Conservation (phyloP, 1,139 yeast genomes). For the Eremothecium cymbalariae region DNA sequence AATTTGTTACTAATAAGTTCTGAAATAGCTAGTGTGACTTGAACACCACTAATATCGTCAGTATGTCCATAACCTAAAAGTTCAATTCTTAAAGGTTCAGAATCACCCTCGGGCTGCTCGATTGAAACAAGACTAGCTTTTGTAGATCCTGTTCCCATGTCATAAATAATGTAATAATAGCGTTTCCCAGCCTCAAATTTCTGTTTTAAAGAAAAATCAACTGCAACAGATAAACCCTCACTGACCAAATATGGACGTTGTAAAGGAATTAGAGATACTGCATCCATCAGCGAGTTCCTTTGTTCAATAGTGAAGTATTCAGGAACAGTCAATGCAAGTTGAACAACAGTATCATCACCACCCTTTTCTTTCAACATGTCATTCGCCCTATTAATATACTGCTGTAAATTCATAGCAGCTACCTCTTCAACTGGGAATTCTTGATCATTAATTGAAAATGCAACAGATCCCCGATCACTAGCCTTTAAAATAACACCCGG, state of each 20-base stretch:
- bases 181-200: conserved; percentile 36
- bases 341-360: conserved; percentile 53
- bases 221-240: conserved; percentile 86
- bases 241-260: conserved; percentile 64
- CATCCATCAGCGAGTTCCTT: conserved; percentile 64
- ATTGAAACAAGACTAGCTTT: conserved; percentile 74
- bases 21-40: conserved; percentile 58
- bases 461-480: conserved; percentile 44
- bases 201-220: conserved; percentile 50
- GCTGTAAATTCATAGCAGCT: conserved; percentile 71
- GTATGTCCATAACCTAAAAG: conserved; percentile 69
- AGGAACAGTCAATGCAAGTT: conserved; percentile 55
- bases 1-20: conserved; percentile 54
- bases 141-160: conserved; percentile 90
- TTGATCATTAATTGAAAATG: conserved; percentile 45
- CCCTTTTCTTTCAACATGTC: conserved; percentile 38
- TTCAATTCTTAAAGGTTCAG: conserved; percentile 40
- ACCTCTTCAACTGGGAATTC: conserved; percentile 66
- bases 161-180: conserved; percentile 69
- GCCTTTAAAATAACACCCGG: conserved; percentile 54
- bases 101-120: conserved; percentile 37
- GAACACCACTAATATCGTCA: conserved; percentile 62
- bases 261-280: conserved; percentile 37
- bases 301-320: conserved; percentile 58
- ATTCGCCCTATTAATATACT: conserved; percentile 59